phyloP scores from a whole-genome alignment of 345 rosid genomes.

The Reutealis trisperma region DNA sequence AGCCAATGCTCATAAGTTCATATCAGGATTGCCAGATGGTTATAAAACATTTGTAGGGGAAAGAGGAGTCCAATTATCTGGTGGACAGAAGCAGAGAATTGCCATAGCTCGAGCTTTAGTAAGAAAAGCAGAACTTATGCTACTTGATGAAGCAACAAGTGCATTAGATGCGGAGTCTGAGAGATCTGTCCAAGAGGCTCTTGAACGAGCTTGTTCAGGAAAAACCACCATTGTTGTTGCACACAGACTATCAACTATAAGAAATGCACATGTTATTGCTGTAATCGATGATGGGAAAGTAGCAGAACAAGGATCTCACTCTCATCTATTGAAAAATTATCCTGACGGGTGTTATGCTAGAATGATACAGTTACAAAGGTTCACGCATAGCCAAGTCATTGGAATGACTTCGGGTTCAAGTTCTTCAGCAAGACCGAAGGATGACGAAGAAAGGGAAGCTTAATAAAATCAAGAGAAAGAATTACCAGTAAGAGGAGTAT shows the following conservation, averaged over 20 bases:
- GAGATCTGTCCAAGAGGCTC: constrained; percentile 90
- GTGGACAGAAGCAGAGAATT: constrained; percentile 95
- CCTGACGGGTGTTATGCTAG: constrained; percentile 88
- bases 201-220: constrained; percentile 89
- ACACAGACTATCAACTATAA: constrained; percentile 79
- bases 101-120: constrained; percentile 83
- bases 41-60: constrained; percentile 87
- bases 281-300: constrained; percentile 95
- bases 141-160: constrained; percentile 96
- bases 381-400: constrained; percentile 77
- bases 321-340: constrained; percentile 71
- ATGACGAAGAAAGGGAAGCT: constrained; percentile 58
- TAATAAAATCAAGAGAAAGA: constrained; percentile 1
- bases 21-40: constrained; percentile 77
- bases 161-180: constrained; percentile 93
- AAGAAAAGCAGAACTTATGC: constrained; percentile 83
- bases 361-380: constrained; percentile 96
- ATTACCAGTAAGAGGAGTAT: constrained; percentile 29
- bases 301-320: constrained; percentile 91
- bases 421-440: constrained; percentile 63
- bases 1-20: constrained; percentile 89
- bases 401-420: constrained; percentile 85
- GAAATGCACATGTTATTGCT: constrained; percentile 85
- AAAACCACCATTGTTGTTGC: constrained; percentile 91
- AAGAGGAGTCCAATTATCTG: constrained; percentile 89